Evolutionary conservation across 2,329 filamentous ascomycete species (phyloP).

Genomic region (Aspergillus luchuensis): DNA sequence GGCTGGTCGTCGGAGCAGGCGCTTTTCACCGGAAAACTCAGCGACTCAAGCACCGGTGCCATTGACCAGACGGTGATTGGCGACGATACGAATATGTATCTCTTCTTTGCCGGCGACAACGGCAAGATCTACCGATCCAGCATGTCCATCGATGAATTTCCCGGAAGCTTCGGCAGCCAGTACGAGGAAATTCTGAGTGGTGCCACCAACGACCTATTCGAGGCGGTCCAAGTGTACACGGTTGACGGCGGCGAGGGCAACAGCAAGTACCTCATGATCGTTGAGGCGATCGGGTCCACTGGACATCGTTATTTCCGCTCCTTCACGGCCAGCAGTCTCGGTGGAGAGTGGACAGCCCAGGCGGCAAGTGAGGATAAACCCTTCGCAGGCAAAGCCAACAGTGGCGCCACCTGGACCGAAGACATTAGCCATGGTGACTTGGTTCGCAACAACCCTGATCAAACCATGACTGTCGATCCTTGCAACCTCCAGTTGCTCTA

Average conservation of each 20-base stretch:
- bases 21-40: constrained; percentile 45
- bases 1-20: constrained; percentile 50
- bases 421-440: constrained; percentile 69
- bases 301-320: constrained; percentile 67
- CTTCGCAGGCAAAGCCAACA: constrained; percentile 69
- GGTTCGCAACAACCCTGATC: constrained; percentile 57
- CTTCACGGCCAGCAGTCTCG: constrained; percentile 61
- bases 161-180: constrained; percentile 58
- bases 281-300: constrained; percentile 60
- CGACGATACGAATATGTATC: constrained; percentile 63
- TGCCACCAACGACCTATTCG: constrained; percentile 60
- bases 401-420: constrained; percentile 65
- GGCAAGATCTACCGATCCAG: constrained; percentile 65
- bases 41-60: constrained; percentile 39
- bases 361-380: constrained; percentile 59
- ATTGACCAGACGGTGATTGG: constrained; percentile 68
- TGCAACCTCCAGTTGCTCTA: constrained; percentile 68
- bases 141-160: constrained; percentile 66
- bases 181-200: constrained; percentile 55
- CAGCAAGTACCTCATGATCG: constrained; percentile 66
- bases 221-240: constrained; percentile 68
- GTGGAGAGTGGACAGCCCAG: constrained; percentile 61
- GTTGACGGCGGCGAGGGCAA: constrained; percentile 56
- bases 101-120: constrained; percentile 70
- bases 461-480: constrained; percentile 64